These are phyloP conservation scores for Penicillium crystallinum DNA, from an alignment of 495 filamentous ascomycete genomes.

Conservation along the genomic window DNA sequence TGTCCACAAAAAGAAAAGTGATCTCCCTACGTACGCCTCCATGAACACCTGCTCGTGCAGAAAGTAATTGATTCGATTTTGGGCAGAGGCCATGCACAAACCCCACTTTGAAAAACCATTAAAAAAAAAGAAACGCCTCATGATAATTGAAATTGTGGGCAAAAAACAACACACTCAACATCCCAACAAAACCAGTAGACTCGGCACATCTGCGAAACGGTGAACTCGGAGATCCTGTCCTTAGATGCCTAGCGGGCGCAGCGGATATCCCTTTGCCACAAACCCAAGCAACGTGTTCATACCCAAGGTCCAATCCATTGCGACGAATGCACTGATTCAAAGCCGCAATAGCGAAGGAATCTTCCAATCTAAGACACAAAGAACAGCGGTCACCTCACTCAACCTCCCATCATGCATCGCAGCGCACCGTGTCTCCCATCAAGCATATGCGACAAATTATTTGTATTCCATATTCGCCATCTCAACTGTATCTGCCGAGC, in stretches of 20 bases:
- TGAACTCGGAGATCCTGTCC: not conserved
- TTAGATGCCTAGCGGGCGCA: not conserved
- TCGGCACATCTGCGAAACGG: not conserved
- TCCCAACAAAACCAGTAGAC: not conserved
- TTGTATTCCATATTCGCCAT: slow-evolving; percentile 49
- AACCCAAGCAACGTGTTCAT: not conserved
- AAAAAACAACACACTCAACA: not conserved
- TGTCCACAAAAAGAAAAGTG: not conserved
- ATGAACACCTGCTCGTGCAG: not conserved
- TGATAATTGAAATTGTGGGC: slow-evolving; percentile 16
- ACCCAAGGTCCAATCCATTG: not conserved
- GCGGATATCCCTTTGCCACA: not conserved
- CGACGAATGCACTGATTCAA: not conserved
- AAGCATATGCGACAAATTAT: slow-evolving; percentile 18
- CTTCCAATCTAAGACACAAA: not conserved
- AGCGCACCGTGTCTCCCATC: not conserved
- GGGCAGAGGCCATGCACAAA: slow-evolving; percentile 21
- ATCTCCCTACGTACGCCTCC: not conserved
- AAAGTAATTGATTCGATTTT: slow-evolving; percentile 17
- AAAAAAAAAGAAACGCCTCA: slow-evolving; percentile 21
- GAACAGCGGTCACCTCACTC: not conserved
- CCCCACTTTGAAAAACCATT: slow-evolving; percentile 14
- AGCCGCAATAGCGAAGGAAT: not conserved
- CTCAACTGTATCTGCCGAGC: slow-evolving; percentile 54
- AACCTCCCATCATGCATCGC: not conserved